Evolutionary conservation across 257 asterid genomes (phyloP), one percentile per base, ranked within the genome.

Genomic region (Fraxinus quadrangulata): DNA sequence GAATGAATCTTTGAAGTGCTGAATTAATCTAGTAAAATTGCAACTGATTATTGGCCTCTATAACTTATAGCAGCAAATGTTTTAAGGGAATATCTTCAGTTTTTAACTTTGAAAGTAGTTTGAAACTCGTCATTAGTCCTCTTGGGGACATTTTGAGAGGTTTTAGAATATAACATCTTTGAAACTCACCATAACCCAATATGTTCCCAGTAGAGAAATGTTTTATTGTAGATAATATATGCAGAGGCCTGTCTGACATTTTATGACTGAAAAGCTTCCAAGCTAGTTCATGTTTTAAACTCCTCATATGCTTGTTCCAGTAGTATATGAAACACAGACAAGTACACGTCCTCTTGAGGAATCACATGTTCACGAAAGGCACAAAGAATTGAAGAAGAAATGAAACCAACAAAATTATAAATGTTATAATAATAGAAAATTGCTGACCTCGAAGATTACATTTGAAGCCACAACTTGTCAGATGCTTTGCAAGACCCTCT

Each of bases 401-500:
- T 5, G 54, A 23, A 83, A 67, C 39, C 14, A 78, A 47, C 66
- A 79, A 82, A 77, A n/a, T 47, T 42, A 74, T 23, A 74, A 34
- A 73, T 39, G 28, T 34, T 2, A 28, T 28, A 33, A 77, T 70
- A 82, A 75, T 67, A 82, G 7, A 47, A 47, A 47, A 14, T 69
- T 12, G 21, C 91, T 70, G 45, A 90, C 99, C 99, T 96, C 90
- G 90, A 76, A 91, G 87, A 77, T 86, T 26, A 75, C 98, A 90
- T 68, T 74, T 80, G 83, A 96, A 96, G 51, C 99, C 99, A 72
- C 98, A 93, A 77, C 45, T 87, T 36, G 95, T 96, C 88, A 96
- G 89, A 90, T 96, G 98, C 83, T 92, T 88, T 13, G 99, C 99
- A 80, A 96, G 97, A 65, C 88, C 88, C 88, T 96, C 96, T 77